Percentiles rank a stretch among this genome's conserved stretches.
phyloP scores from a whole-genome alignment of 345 rosid species.

The Pistacia integerrima region DNA sequence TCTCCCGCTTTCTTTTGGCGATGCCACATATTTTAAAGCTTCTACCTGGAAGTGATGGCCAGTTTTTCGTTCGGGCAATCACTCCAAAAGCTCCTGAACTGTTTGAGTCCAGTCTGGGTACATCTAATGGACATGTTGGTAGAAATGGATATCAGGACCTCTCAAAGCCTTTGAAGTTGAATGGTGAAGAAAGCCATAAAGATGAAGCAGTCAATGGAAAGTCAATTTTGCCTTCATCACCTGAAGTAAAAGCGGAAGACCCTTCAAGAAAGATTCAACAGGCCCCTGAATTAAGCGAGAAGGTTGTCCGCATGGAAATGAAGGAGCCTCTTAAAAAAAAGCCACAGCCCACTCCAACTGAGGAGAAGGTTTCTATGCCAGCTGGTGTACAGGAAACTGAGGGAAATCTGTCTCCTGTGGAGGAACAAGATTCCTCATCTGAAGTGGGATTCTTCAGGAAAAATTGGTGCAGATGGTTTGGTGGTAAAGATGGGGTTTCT shows the following conservation, averaged over 20 bases:
- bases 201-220: conserved; percentile 27
- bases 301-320: conserved; percentile 27
- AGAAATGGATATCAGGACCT: conserved; percentile 18
- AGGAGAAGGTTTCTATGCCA: conserved; percentile 18
- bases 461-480: conserved; percentile 53
- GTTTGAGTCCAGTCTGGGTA: conserved; percentile 14
- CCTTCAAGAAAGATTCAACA: conserved; percentile 25
- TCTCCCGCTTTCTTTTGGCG: conserved; percentile 61
- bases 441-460: conserved; percentile 41
- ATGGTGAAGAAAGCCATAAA: conserved; percentile 21
- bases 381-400: conserved; percentile 13
- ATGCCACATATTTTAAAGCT: conserved; percentile 65
- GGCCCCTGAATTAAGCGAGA: conserved; percentile 19
- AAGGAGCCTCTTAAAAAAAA: conserved; percentile 16
- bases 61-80: conserved; percentile 32
- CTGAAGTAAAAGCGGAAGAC: conserved; percentile 17
- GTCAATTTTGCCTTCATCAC: conserved; percentile 10
- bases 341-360: conserved; percentile 26
- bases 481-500: conserved; percentile 25
- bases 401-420: conserved; percentile 17
- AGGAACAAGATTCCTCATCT: conserved; percentile 35
- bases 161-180: conserved; percentile 21
- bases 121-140: conserved; percentile 5
- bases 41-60: conserved; percentile 41
- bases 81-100: conserved; percentile 35